Evolutionary conservation across 2,329 filamentous ascomycete genomes (phyloP), one percentile per base, ranked within the genome.

Genomic region (Bipolaris zeicola): DNA sequence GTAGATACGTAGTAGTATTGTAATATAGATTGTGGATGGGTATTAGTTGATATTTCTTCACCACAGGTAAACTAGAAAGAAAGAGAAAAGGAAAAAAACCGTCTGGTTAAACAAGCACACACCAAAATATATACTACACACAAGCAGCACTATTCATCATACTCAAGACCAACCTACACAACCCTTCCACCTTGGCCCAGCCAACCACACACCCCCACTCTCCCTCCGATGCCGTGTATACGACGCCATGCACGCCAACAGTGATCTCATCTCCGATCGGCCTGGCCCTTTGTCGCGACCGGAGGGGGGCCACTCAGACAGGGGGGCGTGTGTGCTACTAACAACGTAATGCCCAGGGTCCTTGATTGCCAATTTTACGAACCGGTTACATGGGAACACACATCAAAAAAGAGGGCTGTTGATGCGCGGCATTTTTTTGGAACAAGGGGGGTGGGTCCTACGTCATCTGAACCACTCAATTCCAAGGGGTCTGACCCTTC

Each of bases 261-360:
- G 60, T 66, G 63, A 66, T 66, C 61, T 66, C 63, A 66, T 64
- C 38, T 41, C 38, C 38, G 38, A 24, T 41, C 38, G 38, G 18
- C 38, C 38, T 13, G 26, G 7, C 26, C 26, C 8, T 28, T 28
- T 10, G 2, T 28, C 26, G 8, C 26, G 8, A 20, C 26, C 26
- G 26, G 26, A 28, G 26, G 26, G 26, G 2, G 2, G 8, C 26
- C 26, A 26, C 26, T 7, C 26, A 28, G 26, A 28, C 26, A 28
- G 26, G 26, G 26, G 26, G 26, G 26, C 10, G 8, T 24, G 26
- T 28, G 8, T 5, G 26, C 26, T 28, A 28, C 26, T 28, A 28
- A 28, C 26, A 28, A 28, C 26, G 26, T 13, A 34, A 34, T 14
- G 14, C 38, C 38, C 38, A 41, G 38, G 38, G 38, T 41, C 38